Evolutionary conservation across 495 filamentous ascomycete species (phyloP).

Genomic region (Clavariopsis aquatica): DNA sequence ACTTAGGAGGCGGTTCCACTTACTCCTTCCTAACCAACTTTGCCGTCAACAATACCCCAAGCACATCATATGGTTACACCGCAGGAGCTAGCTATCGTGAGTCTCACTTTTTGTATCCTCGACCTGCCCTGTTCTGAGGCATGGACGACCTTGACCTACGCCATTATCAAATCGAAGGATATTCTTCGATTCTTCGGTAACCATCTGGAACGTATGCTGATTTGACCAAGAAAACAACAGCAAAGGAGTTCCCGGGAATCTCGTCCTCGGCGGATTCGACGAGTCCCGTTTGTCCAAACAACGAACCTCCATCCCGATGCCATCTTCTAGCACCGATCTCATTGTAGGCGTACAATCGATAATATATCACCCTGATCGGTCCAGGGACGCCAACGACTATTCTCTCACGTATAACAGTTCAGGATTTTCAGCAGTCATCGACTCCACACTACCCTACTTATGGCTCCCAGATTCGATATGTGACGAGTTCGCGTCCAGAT

Average conservation of each 20-base stretch:
- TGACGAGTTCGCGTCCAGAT: conserved; percentile 24
- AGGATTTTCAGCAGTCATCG: conserved; percentile 30
- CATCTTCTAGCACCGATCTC: conserved; percentile 19
- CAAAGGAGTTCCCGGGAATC: conserved; percentile 23
- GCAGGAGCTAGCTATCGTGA: conserved; percentile 36
- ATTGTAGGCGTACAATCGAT: conserved; percentile 34
- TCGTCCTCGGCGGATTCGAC: conserved; percentile 34
- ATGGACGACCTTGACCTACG: too few species aligned
- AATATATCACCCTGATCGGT: conserved; percentile 3
- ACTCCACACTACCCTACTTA: conserved; percentile 38
- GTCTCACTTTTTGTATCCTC: conserved; percentile 2
- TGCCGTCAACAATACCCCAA: conserved; percentile 11
- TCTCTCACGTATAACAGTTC: conserved; percentile 10
- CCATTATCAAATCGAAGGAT: too few species aligned
- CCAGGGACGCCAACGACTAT: conserved; percentile 14
- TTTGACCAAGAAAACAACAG: conserved; percentile 21
- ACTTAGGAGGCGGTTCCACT: not conserved
- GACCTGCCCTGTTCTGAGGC: not conserved
- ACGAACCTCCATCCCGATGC: conserved; percentile 13
- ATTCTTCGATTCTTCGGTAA: too few species aligned
- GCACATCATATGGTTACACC: conserved; percentile 33
- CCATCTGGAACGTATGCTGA: not conserved
- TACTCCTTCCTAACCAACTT: conserved; percentile 23
- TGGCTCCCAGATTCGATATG: conserved; percentile 33
- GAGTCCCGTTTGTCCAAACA: conserved; percentile 22